These are phyloP conservation scores for Stereocaulon alpinum DNA, from an alignment of 495 filamentous ascomycete species.

Conservation along the genomic window DNA sequence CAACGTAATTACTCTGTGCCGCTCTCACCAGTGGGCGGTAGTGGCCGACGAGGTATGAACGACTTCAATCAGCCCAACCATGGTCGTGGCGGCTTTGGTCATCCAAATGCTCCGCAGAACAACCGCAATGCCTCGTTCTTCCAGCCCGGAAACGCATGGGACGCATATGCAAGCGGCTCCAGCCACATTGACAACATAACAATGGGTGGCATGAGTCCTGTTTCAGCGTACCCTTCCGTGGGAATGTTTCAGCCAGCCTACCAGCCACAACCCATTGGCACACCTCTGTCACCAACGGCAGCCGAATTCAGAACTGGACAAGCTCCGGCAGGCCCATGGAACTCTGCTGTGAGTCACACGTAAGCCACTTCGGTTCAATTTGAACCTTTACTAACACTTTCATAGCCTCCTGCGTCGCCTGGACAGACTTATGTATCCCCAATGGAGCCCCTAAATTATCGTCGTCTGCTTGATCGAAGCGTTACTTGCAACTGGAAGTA, in stretches of 20 bases:
- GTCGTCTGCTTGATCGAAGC: slow-evolving; percentile 87
- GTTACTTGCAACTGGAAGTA: slow-evolving; percentile 99
- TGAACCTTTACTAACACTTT: background rate
- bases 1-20: slow-evolving; percentile 37
- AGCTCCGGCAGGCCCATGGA: slow-evolving; percentile 40
- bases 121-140: slow-evolving; percentile 30
- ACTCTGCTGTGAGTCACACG: slow-evolving; percentile 35
- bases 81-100: slow-evolving; percentile 32
- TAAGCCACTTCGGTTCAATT: background rate
- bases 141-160: slow-evolving; percentile 23
- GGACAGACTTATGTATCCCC: slow-evolving; percentile 75
- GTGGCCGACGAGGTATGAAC: slow-evolving; percentile 25
- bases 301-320: slow-evolving; percentile 57
- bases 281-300: slow-evolving; percentile 75
- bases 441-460: slow-evolving; percentile 92
- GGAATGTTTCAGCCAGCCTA: slow-evolving; percentile 49
- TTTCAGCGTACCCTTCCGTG: slow-evolving; percentile 34
- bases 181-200: slow-evolving; percentile 24
- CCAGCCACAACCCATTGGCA: slow-evolving; percentile 62
- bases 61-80: slow-evolving; percentile 28
- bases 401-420: slow-evolving; percentile 32
- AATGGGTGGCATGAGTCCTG: slow-evolving; percentile 29
- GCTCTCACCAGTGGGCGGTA: slow-evolving; percentile 27
- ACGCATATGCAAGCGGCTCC: slow-evolving; percentile 9
- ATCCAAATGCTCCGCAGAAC: slow-evolving; percentile 29